Evolutionary conservation across 1,284 basidiomycete genomes (phyloP), one percentile per base, ranked within the genome.

Genomic region (Marasmius fiardii): DNA sequence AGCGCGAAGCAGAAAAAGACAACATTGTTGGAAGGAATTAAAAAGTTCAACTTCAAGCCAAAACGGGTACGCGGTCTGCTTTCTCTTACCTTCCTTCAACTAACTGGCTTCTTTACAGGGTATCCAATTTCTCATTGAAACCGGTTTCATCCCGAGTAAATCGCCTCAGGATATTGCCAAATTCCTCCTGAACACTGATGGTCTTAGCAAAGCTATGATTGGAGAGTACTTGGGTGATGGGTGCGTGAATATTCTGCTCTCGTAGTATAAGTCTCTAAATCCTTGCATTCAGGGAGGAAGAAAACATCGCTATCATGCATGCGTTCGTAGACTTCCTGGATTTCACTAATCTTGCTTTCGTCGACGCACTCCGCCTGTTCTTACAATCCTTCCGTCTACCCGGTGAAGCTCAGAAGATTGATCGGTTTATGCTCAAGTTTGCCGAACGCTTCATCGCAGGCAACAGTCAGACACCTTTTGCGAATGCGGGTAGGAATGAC

Each of bases 371-470:
- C 47, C 83, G 95, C 43, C 69, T 83, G 55, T 97, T 95, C 73
- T 74, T 98, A 34, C 95, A 98, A 70, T 84, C 93, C 0, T 98
- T 98, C 82, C 88, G 95, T 55, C 80, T 98, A 23, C 95, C 95
- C 2, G 95, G 95, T 49, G 95, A 98, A 72, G 78, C 93, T 0
- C 95, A 98, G 71, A 98, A 98, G 76, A 98, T 98, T 63, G 95
- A 98, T 79, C 86, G 95, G n/a, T 98, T 86, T 74, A 95, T 98
- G 93, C 83, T 98, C 57, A 98, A 98, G 71, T 98, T 97, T 67
- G 95, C 95, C 4, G 95, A 97, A 67, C 82, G 94, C 21, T 98
- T 94, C 68, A 92, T 96, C 61, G 92, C 88, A 35, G 87, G 88
- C 56, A 97, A 98, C 68, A 72, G 85, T 0, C 81, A 86, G 61